A percentile compares a stretch with the other conserved stretches of the same genome.
phyloP scores from a whole-genome alignment of 495 filamentous ascomycete species.

The Trichoderma erinaceum region DNA sequence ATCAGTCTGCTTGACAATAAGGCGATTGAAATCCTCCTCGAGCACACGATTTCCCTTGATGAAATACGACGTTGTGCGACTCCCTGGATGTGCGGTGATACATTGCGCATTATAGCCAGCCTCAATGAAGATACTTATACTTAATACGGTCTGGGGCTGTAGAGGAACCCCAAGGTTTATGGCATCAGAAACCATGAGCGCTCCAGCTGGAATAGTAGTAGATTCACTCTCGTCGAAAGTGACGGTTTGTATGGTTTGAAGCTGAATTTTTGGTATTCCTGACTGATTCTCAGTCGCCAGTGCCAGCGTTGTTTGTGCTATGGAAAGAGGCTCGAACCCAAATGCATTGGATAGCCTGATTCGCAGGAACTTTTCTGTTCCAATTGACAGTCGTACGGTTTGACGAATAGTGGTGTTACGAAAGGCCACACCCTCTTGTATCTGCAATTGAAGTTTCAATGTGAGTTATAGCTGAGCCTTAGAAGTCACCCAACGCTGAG shows the following conservation, averaged over 20 bases:
- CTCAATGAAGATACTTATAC: constrained; percentile 48
- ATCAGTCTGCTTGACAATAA: constrained; percentile 22
- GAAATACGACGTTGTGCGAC: constrained; percentile 50
- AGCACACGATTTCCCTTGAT: constrained; percentile 42
- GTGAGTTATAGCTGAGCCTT: background rate
- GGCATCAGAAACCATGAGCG: constrained; percentile 53
- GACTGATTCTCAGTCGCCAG: constrained; percentile 34
- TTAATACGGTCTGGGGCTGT: constrained; percentile 35
- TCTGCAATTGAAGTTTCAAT: constrained; percentile 20
- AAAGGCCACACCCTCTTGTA: constrained; percentile 25
- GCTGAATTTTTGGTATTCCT: constrained; percentile 41
- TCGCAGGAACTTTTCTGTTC: constrained; percentile 41
- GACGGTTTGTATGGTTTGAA: constrained; percentile 35
- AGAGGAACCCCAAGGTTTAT: constrained; percentile 42
- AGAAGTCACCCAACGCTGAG: background rate
- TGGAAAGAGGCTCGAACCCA: constrained; percentile 47
- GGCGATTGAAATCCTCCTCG: constrained; percentile 29
- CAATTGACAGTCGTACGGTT: constrained; percentile 51
- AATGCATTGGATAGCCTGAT: constrained; percentile 52
- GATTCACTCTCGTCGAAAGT: constrained; percentile 44
- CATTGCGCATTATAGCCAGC: constrained; percentile 44
- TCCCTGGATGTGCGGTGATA: constrained; percentile 57
- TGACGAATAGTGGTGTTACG: constrained; percentile 54
- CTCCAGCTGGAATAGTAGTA: constrained; percentile 48
- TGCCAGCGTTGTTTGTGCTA: constrained; percentile 51